Conservation (phyloP, 129 eudicot species). For the Pulicaria dysenterica region DNA sequence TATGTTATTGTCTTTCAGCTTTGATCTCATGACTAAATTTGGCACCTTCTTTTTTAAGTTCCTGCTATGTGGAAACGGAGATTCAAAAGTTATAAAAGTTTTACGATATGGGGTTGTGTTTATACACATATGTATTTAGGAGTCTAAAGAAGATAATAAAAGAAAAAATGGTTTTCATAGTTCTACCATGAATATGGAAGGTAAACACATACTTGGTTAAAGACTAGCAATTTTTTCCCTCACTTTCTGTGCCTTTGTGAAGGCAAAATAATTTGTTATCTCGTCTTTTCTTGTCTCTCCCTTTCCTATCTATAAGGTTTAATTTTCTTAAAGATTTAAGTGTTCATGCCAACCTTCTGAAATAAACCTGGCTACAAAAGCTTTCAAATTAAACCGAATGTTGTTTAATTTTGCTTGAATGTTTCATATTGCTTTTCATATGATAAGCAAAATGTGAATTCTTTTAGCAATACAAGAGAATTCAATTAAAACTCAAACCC, state of each 20-base stretch:
- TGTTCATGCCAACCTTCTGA: not conserved
- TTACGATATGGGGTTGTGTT: not conserved
- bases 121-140: constrained; percentile 6
- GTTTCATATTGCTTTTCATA: not conserved
- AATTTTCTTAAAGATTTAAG: not conserved
- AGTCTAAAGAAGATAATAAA: not conserved
- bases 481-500: not conserved
- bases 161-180: not conserved
- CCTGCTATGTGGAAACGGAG: not conserved
- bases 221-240: not conserved
- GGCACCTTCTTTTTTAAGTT: not conserved
- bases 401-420: not conserved
- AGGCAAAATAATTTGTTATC: not conserved
- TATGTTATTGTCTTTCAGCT: not conserved
- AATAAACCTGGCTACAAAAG: not conserved
- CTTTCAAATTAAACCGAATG: not conserved
- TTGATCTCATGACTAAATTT: not conserved
- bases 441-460: not conserved
- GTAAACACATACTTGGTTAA: not conserved
- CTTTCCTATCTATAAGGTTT: not conserved
- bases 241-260: not conserved
- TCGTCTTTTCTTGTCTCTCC: not conserved
- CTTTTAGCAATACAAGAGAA: not conserved
- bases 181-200: not conserved
- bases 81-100: not conserved